These are phyloP conservation scores for Candida sanyaensis DNA, from an alignment of 1,139 yeast species.

Conservation along the genomic window DNA sequence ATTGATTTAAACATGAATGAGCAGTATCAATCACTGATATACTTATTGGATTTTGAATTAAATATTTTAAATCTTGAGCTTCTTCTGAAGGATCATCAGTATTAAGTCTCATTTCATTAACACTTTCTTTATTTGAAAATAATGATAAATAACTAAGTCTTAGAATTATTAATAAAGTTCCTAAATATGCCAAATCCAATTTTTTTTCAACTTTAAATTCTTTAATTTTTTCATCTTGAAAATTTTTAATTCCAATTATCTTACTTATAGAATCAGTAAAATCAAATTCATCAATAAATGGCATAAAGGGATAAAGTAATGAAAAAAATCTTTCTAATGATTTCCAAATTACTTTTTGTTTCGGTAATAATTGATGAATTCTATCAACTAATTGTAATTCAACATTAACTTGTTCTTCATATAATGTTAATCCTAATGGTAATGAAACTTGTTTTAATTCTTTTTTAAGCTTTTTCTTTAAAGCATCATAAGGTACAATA, in stretches of 20 bases:
- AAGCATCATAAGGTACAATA: conserved; percentile 33
- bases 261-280: conserved; percentile 21
- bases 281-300: conserved; percentile 34
- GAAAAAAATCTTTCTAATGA: conserved; percentile 32
- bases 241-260: conserved; percentile 29
- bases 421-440: conserved; percentile 31
- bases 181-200: conserved; percentile 36
- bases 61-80: conserved; percentile 38
- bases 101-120: conserved; percentile 27
- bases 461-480: conserved; percentile 20
- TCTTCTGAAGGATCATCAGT: conserved; percentile 23
- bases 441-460: conserved; percentile 20
- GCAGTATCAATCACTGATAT: conserved; percentile 49
- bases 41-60: conserved; percentile 50
- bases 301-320: conserved; percentile 37
- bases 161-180: conserved; percentile 29
- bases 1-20: conserved; percentile 53
- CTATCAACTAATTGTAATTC: conserved; percentile 34
- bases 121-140: conserved; percentile 32
- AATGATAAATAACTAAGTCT: conserved; percentile 35
- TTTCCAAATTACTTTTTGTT: conserved; percentile 32
- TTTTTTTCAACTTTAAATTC: conserved; percentile 27
- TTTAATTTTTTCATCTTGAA: conserved; percentile 22
- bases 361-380: conserved; percentile 34
- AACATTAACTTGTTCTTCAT: conserved; percentile 29